Conservation (phyloP, 2,329 filamentous ascomycete species). For the Stemphylium beticola region DNA sequence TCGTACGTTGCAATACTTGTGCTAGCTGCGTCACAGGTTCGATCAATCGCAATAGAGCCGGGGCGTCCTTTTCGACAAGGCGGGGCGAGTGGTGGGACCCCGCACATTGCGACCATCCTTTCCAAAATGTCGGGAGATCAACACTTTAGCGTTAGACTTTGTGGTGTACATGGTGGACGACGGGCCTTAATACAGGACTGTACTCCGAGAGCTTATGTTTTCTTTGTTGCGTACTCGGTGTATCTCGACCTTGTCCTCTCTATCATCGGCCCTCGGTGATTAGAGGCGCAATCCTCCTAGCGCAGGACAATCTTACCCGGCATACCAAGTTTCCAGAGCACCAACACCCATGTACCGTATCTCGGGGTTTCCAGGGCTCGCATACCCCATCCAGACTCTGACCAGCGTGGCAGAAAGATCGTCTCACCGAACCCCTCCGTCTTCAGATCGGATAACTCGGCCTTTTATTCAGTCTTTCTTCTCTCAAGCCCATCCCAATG, state of each 20-base stretch:
- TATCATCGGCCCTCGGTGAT: not conserved
- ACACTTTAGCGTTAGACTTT: not conserved
- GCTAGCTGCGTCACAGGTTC: slow-evolving; percentile 1
- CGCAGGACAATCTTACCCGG: not conserved
- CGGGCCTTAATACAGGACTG: no score
- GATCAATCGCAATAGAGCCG: slow-evolving; percentile 6
- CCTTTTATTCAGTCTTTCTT: not conserved
- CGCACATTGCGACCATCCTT: slow-evolving; percentile 3
- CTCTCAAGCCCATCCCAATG: not conserved
- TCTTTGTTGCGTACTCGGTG: no score
- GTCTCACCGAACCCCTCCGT: not conserved
- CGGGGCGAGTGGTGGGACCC: slow-evolving; percentile 22
- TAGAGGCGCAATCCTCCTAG: not conserved
- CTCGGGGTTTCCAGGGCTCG: slow-evolving; percentile 7
- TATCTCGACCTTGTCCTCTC: no score
- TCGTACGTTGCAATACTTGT: not conserved
- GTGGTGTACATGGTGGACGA: no score
- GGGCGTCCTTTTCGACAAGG: slow-evolving; percentile 24
- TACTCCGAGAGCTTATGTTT: not conserved
- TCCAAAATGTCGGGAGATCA: not conserved
- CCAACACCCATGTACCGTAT: slow-evolving; percentile 1
- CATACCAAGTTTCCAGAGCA: not conserved
- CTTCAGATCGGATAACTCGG: not conserved
- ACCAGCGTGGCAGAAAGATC: not conserved
- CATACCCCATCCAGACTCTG: not conserved